phyloP scores from a whole-genome alignment of 495 filamentous ascomycete species.

The Aspergillus bertholletiae region DNA sequence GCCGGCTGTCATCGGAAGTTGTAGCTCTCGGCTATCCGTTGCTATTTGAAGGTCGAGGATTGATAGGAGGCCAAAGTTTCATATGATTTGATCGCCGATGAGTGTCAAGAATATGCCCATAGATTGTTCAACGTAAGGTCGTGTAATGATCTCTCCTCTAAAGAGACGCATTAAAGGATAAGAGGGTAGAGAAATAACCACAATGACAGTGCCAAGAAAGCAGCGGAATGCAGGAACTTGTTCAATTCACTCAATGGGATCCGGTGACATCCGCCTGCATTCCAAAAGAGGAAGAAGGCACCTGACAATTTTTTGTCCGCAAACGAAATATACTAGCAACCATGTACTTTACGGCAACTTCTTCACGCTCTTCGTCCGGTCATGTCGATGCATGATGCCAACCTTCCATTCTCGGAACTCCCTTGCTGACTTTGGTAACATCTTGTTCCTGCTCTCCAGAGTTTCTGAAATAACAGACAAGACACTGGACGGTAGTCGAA shows the following conservation, averaged over 20 bases:
- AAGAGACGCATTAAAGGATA: background rate
- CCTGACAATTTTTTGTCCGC: background rate
- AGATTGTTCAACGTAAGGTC: background rate
- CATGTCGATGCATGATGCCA: conserved; percentile 53
- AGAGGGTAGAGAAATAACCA: background rate
- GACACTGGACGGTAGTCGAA: conserved; percentile 52
- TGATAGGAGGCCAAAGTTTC: background rate
- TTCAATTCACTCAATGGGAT: background rate
- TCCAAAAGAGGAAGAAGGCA: background rate
- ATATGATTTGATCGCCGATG: background rate
- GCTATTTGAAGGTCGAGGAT: background rate
- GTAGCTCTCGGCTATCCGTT: background rate
- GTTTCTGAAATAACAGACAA: conserved; percentile 38
- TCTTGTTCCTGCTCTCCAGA: conserved; percentile 46
- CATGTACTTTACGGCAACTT: background rate
- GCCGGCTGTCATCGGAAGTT: background rate
- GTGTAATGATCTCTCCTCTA: background rate
- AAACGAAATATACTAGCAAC: background rate
- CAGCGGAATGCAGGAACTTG: background rate
- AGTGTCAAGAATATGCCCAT: background rate
- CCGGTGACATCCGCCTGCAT: background rate
- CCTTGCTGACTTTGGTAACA: conserved; percentile 54
- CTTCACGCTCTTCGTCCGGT: conserved; percentile 5
- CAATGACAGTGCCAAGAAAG: background rate
- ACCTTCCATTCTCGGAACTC: conserved; percentile 64